Base-by-base conservation (phyloP, 306 rosid genomes). In the Herpetospermum pedunculosum region DNA sequence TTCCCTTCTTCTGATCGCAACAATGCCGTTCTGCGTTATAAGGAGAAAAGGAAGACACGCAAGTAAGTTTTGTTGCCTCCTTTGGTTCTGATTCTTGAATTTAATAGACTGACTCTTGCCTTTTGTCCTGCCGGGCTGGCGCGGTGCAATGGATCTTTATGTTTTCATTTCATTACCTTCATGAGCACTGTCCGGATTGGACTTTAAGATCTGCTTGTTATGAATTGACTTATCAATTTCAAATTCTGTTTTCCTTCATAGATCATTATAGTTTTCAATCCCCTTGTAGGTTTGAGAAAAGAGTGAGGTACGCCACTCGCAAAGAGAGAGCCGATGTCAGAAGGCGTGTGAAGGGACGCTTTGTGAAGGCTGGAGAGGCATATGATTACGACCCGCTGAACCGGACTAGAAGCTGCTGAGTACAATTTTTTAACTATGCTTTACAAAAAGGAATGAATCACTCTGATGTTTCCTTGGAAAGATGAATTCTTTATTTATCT, bases 321-420 rank as follows among this genome's bases (percentile, higher is more conserved):
- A 94, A 94, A 83, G 97, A 92, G 2, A 85, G 98, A 78, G 98
- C 98, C 2, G 98, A 91, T 80, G 87, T 88, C 53, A 84, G 98
- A 83, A 91, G 68, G 84, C 93, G 97, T 15, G 98, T 85, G 87
- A 94, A 94, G 84, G 98, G 98, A 72, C 94, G 98, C 30, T 94
- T 94, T 78, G 89, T 94, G 57, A 94, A 94, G 87, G 97, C 95
- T 12, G 98, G 98, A 26, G 97, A 94, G 48, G 85, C 75, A 30
- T 94, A 85, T 73, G 96, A 94, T 79, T 94, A 89, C 48, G 98
- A 94, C 76, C 97, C 97, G 4, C 73, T 94, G 90, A 89, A 37
- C 87, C 79, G 79, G 77, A 88, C 96, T 83, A 88, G 96, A 83
- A 91, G 99, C 92, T 91, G 23, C 88, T 91, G 92, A 84, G 88